A percentile compares a stretch with the other conserved stretches of the same genome.
These are phyloP conservation scores for Incumbomyces delicatus DNA, from an alignment of 2,329 filamentous ascomycete genomes.

Conservation along the genomic window DNA sequence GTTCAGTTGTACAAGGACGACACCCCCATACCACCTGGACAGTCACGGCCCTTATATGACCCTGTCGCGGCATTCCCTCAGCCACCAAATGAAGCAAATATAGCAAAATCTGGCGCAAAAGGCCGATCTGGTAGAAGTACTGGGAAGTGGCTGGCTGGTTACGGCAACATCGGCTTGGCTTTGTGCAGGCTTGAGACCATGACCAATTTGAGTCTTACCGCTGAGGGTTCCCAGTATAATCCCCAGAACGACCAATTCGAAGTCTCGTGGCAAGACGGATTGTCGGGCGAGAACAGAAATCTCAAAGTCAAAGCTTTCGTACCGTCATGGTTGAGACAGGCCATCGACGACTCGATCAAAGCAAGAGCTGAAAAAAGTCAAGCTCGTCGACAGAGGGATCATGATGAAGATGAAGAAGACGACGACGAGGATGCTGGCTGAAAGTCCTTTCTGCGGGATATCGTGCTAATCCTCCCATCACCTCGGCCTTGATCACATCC, in stretches of 20 bases:
- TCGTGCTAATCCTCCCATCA: background rate
- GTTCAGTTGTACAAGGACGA: slow-evolving; percentile 57
- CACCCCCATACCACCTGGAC: slow-evolving; percentile 28
- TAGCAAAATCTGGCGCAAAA: slow-evolving; percentile 41
- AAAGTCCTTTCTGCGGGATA: background rate
- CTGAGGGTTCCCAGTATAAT: slow-evolving; percentile 52
- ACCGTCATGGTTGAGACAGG: slow-evolving; percentile 58
- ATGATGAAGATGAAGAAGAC: slow-evolving; percentile 16
- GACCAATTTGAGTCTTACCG: slow-evolving; percentile 67
- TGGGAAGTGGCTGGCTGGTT: slow-evolving; percentile 68
- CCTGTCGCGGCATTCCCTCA: slow-evolving; percentile 18
- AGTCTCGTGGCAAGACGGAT: slow-evolving; percentile 41
- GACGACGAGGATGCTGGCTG: slow-evolving; percentile 9
- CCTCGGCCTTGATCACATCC: too few relatives aligned
- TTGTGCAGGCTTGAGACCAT: slow-evolving; percentile 83
- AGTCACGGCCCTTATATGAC: slow-evolving; percentile 37
- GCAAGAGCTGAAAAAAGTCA: slow-evolving; percentile 10
- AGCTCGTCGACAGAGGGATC: slow-evolving; percentile 7
- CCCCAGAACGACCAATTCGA: slow-evolving; percentile 51
- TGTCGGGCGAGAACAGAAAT: slow-evolving; percentile 29
- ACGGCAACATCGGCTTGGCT: slow-evolving; percentile 79
- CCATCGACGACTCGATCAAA: slow-evolving; percentile 17
- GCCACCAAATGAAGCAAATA: slow-evolving; percentile 39
- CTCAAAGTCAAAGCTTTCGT: slow-evolving; percentile 69
- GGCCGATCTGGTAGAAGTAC: slow-evolving; percentile 54